Evolutionary conservation across 2,329 filamentous ascomycete species (phyloP).

Genomic region (Colletotrichum limetticola): DNA sequence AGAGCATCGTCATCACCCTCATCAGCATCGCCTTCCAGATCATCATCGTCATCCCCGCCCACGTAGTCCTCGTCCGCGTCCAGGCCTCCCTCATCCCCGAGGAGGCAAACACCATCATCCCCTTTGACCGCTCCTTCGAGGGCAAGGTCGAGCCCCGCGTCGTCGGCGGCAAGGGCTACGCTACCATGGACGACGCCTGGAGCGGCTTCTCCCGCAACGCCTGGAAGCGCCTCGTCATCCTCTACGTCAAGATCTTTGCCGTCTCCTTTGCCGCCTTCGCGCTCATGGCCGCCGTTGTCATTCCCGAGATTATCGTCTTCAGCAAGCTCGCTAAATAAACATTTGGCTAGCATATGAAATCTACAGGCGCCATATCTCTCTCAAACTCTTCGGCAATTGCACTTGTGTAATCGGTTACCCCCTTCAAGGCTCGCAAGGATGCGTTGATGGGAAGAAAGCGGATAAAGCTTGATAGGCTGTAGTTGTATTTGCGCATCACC

Average conservation of each 20-base stretch:
- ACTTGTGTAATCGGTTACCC: neutral
- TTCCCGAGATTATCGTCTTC: constrained; percentile 62
- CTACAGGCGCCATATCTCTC: neutral
- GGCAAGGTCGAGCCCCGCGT: constrained; percentile 81
- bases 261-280: constrained; percentile 61
- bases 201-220: constrained; percentile 78
- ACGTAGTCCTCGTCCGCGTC: constrained; percentile 81
- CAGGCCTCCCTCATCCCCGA: constrained; percentile 88
- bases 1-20: constrained; percentile 57
- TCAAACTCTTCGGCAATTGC: neutral
- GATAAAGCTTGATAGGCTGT: neutral
- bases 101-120: constrained; percentile 84
- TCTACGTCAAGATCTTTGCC: constrained; percentile 77
- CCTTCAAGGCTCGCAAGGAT: neutral
- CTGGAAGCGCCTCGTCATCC: constrained; percentile 77
- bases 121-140: constrained; percentile 88
- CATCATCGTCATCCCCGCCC: constrained; percentile 78
- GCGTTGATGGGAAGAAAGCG: neutral
- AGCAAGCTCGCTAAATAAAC: constrained; percentile 36
- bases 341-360: too few relatives aligned
- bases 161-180: constrained; percentile 76
- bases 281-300: constrained; percentile 59
- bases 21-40: constrained; percentile 63
- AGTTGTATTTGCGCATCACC: neutral
- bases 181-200: constrained; percentile 82